phyloP scores from a whole-genome alignment of 1,284 basidiomycete genomes.

The Ceratobasidium sp. region DNA sequence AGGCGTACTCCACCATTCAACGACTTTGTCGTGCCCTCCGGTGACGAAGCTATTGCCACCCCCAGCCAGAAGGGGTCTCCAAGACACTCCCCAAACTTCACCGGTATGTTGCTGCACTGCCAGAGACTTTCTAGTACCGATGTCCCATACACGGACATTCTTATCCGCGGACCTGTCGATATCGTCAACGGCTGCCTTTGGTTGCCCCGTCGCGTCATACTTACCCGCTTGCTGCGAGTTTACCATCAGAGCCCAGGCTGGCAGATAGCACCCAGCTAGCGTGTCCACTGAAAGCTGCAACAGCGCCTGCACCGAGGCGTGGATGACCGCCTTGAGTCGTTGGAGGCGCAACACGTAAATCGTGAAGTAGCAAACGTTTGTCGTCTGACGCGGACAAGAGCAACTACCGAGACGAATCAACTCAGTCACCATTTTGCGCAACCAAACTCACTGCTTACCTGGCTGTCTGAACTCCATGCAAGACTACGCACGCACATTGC shows the following conservation, averaged over 20 bases:
- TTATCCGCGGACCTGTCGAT: constrained; percentile 76
- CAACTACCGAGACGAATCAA: constrained; percentile 56
- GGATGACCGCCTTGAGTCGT: constrained; percentile 49
- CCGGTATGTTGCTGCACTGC: constrained; percentile 77
- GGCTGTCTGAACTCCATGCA: constrained; percentile 82
- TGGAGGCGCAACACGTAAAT: constrained; percentile 69
- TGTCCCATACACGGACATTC: constrained; percentile 87
- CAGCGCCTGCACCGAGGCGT: constrained; percentile 68
- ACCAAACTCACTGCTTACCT: constrained; percentile 50
- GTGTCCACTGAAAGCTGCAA: constrained; percentile 82
- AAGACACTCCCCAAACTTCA: constrained; percentile 85
- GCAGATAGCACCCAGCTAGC: constrained; percentile 84
- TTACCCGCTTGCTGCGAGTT: constrained; percentile 79
- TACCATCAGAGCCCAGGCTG: constrained; percentile 79
- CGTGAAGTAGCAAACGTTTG: constrained; percentile 83
- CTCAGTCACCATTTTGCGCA: background rate
- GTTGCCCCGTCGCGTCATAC: constrained; percentile 44
- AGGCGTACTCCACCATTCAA: constrained; percentile 78
- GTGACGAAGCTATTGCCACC: constrained; percentile 73
- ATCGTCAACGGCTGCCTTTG: background rate
- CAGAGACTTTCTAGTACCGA: constrained; percentile 75
- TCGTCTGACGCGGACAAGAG: constrained; percentile 87
- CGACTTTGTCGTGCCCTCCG: constrained; percentile 79
- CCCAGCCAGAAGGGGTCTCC: constrained; percentile 65
- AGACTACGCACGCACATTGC: constrained; percentile 83